phyloP scores from a whole-genome alignment of 2,329 filamentous ascomycete species.

The Ceratocystis ficicola region DNA sequence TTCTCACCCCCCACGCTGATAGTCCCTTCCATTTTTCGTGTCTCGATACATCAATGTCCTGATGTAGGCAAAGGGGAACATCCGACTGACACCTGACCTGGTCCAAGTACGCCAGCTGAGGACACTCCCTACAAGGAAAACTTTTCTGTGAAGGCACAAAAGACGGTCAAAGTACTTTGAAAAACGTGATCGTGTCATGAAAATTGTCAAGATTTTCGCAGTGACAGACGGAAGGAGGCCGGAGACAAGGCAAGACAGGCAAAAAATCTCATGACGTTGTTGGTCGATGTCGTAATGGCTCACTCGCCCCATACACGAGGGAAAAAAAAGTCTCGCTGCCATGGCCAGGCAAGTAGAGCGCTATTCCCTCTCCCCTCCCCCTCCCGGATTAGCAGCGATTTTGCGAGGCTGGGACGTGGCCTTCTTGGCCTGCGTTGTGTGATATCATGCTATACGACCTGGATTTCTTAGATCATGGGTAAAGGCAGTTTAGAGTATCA shows the following conservation, averaged over 20 bases:
- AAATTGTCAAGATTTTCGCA: neutral
- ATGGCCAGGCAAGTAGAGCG: neutral
- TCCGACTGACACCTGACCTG: neutral
- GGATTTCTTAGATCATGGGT: neutral
- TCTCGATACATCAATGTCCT: neutral
- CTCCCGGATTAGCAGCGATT: neutral
- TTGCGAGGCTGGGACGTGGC: neutral
- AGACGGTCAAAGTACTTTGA: neutral
- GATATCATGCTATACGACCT: constrained; percentile 1
- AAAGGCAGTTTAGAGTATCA: neutral
- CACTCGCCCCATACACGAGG: neutral
- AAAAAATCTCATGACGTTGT: neutral
- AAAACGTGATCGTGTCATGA: neutral
- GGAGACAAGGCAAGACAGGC: neutral
- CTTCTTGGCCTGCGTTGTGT: constrained; percentile 1
- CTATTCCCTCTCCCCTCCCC: neutral
- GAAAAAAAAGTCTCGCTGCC: neutral
- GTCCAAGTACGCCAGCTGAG: neutral
- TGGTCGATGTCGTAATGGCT: neutral
- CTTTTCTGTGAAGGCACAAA: neutral
- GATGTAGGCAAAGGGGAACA: neutral
- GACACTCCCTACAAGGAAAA: neutral
- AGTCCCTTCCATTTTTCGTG: neutral
- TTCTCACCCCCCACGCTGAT: neutral
- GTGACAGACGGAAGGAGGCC: neutral